A percentile compares a stretch with the other conserved stretches of the same genome.
These are phyloP conservation scores for Xylariomycetidae sp. DNA, from an alignment of 2,329 filamentous ascomycete species.

Conservation along the genomic window DNA sequence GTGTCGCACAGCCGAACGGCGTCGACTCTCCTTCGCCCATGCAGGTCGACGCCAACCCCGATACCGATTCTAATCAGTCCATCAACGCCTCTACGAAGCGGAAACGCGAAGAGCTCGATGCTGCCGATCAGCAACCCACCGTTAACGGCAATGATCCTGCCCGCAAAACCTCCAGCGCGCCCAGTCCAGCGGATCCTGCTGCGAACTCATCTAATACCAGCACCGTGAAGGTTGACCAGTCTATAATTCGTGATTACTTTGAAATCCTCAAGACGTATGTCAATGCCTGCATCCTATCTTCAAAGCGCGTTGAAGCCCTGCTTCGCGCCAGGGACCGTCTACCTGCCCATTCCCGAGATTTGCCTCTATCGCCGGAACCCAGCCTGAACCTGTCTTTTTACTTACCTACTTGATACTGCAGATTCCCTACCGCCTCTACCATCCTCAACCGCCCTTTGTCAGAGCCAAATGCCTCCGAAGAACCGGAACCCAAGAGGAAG, in stretches of 20 bases:
- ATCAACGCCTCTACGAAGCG: conserved; percentile 23
- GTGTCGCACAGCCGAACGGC: conserved; percentile 24
- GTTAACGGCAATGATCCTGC: conserved; percentile 11
- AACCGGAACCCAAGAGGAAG: conserved; percentile 55
- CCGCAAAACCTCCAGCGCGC: conserved; percentile 8
- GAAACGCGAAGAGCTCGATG: conserved; percentile 25
- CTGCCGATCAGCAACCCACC: conserved; percentile 14
- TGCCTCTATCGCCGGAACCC: background rate
- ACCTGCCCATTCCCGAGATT: no score
- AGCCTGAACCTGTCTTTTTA: no score
- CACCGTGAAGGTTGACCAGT: conserved; percentile 16
- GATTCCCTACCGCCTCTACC: conserved; percentile 48
- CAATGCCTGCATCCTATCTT: conserved; percentile 3
- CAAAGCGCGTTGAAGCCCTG: no score
- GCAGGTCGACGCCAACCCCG: conserved; percentile 10
- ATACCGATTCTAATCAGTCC: conserved; percentile 19
- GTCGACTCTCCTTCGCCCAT: conserved; percentile 13
- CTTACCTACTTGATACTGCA: no score
- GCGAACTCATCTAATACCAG: conserved; percentile 2
- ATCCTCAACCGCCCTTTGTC: conserved; percentile 50
- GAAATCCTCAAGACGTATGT: conserved; percentile 25
- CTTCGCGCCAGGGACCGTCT: no score
- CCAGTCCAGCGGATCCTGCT: conserved; percentile 3
- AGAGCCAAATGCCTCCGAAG: conserved; percentile 35
- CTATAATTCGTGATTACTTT: conserved; percentile 23